Base-by-base conservation (phyloP, 202 grass and related monocot genomes). In the Bolboschoenoplectus hybrid region DNA sequence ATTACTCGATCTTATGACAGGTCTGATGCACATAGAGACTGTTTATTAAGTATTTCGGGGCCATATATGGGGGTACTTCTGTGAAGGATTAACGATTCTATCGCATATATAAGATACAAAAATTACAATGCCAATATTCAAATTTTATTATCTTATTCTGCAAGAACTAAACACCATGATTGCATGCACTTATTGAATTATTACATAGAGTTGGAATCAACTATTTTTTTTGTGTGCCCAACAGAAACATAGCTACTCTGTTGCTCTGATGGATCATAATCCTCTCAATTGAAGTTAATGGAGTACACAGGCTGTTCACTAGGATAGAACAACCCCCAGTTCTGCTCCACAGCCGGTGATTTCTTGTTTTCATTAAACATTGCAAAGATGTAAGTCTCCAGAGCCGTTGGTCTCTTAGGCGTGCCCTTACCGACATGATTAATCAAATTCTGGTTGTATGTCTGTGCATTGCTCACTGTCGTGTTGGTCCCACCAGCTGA, bases 361-460 rank as follows among this genome's bases (percentile, higher is more conserved):
- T 91, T 91, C 39, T 3, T 1, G 64, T 95, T 7, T 81, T 95
- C 93, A 8, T 95, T 89, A 81, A 95, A 95, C 90, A 95, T 89
- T 70, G 88, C 90, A 81, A 95, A 92, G 0, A 95, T 84, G 80
- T 92, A 92, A 0, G 66, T 63, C 72, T 95, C 89, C 2, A 92
- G 64, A 0, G 5, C 0, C 0, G 85, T 70, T 0, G 85, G 66
- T n/a, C 16, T 87, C 83, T 85, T 91, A 8, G 93, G 91, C 38
- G 93, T 95, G 36, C 89, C 93, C 9, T 86, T 41, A 0, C 87
- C 67, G 2, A 88, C 89, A 2, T 92, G 90, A 13, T 73, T 84
- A 81, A 95, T 88, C 13, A 92, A 82, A 82, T 94, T 94, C 78
- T 95, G 93, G 70, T 92, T 92, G 85, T 95, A 95, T 6, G 82